Conservation (phyloP, 257 asterid species). For the Solanum arcanum region DNA sequence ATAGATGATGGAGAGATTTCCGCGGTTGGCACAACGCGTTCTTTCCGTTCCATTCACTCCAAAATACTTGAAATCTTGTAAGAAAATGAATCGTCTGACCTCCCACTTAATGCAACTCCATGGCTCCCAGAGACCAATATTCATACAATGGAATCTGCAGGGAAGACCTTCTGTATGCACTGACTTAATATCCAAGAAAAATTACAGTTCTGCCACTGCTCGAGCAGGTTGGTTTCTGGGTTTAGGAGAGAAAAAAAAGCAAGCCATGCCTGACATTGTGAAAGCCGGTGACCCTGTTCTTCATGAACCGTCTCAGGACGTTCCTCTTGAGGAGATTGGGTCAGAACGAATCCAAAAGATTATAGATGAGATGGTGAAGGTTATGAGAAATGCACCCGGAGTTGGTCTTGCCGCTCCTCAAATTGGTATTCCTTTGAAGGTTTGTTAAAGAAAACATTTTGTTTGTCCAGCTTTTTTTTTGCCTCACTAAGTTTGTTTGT, state of each 20-base stretch:
- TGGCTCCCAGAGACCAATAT: not conserved
- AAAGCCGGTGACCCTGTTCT: constrained; percentile 98
- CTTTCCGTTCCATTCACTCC: constrained; percentile 17
- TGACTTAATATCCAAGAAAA: constrained; percentile 1
- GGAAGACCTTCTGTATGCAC: constrained; percentile 6
- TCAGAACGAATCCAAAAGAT: constrained; percentile 78
- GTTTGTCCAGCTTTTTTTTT: not conserved
- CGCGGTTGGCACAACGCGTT: constrained; percentile 32
- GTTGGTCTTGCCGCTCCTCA: constrained; percentile 99
- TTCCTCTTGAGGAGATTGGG: constrained; percentile 53
- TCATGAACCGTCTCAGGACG: constrained; percentile 69
- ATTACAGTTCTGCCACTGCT: constrained; percentile 17
- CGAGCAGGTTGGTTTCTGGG: constrained; percentile 83
- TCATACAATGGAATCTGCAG: constrained; percentile 1
- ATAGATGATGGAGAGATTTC: constrained; percentile 43
- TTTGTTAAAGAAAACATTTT: constrained; percentile 3
- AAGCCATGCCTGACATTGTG: constrained; percentile 51
- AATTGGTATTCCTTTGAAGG: constrained; percentile 84
- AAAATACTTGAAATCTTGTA: constrained; percentile 17
- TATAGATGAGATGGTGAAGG: constrained; percentile 73
- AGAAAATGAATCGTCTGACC: constrained; percentile 13
- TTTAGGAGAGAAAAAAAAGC: constrained; percentile 36
- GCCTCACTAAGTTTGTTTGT: not conserved
- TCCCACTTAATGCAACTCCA: constrained; percentile 7
- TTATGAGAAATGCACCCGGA: constrained; percentile 81